These are phyloP conservation scores for Hypocreales sp. DNA, from an alignment of 2,329 filamentous ascomycete species.

Conservation along the genomic window DNA sequence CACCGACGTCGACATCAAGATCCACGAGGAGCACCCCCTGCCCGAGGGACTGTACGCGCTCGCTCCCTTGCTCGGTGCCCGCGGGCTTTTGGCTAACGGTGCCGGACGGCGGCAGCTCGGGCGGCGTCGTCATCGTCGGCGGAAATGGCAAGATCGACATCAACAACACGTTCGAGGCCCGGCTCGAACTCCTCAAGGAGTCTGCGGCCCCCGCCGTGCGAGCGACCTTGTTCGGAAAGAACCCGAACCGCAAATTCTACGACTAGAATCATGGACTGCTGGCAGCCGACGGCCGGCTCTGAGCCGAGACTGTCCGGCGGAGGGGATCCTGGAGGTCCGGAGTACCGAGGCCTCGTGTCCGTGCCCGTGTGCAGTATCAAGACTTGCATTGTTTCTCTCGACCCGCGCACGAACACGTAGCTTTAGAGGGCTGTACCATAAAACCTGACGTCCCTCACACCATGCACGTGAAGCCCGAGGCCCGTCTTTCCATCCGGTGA, in stretches of 20 bases:
- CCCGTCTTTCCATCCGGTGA: too few relatives aligned
- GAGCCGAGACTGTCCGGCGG: too few relatives aligned
- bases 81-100: too few relatives aligned
- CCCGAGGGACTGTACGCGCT: constrained; percentile 66
- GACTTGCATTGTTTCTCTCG: too few relatives aligned
- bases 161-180: constrained; percentile 94
- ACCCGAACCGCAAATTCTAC: constrained; percentile 88
- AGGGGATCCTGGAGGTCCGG: too few relatives aligned
- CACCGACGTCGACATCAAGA: constrained; percentile 50
- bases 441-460: too few relatives aligned
- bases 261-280: constrained; percentile 58
- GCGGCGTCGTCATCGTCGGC: constrained; percentile 68
- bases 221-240: constrained; percentile 80
- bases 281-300: too few relatives aligned
- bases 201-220: constrained; percentile 75
- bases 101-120: constrained; percentile 63
- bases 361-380: too few relatives aligned
- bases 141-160: constrained; percentile 90
- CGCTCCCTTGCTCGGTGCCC: too few relatives aligned
- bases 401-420: too few relatives aligned
- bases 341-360: constrained; percentile 4
- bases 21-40: constrained; percentile 68
- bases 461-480: too few relatives aligned
- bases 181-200: constrained; percentile 70
- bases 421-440: too few relatives aligned